These are phyloP conservation scores for Forsythia viridissima DNA, from an alignment of 257 asterid species.

Conservation along the genomic window DNA sequence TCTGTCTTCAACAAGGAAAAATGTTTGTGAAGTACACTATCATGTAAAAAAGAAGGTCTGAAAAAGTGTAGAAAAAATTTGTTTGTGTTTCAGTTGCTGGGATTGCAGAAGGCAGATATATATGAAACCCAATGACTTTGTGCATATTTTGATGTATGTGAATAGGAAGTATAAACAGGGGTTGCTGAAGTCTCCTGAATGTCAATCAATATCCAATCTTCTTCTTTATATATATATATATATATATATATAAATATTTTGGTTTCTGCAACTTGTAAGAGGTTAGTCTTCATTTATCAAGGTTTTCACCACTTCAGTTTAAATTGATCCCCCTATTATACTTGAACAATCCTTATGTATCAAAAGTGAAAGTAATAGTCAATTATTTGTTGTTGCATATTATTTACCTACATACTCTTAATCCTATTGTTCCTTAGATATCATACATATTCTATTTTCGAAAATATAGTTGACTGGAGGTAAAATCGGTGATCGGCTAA, in stretches of 20 bases:
- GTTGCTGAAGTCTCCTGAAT: no score
- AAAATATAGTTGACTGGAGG: conserved; percentile 83
- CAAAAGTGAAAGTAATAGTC: conserved; percentile 4
- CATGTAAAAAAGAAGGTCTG: not conserved
- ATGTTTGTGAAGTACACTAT: not conserved
- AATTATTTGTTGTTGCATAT: conserved; percentile 14
- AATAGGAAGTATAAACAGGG: no score
- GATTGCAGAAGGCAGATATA: not conserved
- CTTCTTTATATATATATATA: no score
- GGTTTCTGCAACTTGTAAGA: no score
- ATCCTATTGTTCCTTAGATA: conserved; percentile 11
- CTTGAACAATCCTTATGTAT: not conserved
- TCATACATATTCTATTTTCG: conserved; percentile 12
- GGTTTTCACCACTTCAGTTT: not conserved
- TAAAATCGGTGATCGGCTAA: conserved; percentile 90
- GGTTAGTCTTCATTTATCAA: not conserved
- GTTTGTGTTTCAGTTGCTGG: not conserved
- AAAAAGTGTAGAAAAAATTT: not conserved
- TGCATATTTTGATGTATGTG: no score
- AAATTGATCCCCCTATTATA: not conserved
- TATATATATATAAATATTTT: no score
- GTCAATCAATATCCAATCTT: no score
- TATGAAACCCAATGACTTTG: not conserved
- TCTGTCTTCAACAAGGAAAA: not conserved
- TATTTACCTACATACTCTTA: conserved; percentile 12